These are phyloP conservation scores for Debaryomycetaceae sp. DNA, from an alignment of 1,139 yeast genomes.

Conservation along the genomic window DNA sequence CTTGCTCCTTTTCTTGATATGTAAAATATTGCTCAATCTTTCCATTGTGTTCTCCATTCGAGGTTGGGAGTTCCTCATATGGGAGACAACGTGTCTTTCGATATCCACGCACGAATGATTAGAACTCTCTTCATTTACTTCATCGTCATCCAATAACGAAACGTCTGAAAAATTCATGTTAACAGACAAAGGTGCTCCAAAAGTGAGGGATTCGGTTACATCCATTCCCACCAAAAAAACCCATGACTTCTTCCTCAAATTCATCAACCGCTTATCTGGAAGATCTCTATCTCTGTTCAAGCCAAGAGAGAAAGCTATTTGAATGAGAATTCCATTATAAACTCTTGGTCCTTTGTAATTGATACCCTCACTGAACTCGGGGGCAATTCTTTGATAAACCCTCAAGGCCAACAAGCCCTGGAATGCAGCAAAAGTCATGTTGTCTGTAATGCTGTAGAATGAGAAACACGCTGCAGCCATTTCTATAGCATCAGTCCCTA, in stretches of 20 bases:
- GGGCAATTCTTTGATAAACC: constrained; percentile 23
- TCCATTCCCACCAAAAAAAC: constrained; percentile 19
- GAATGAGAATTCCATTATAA: constrained; percentile 42
- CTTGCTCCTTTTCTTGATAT: constrained; percentile 15
- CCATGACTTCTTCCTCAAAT: constrained; percentile 49
- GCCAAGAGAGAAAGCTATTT: constrained; percentile 49
- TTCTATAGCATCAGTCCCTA: constrained; percentile 13
- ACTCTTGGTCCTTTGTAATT: constrained; percentile 29
- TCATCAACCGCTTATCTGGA: constrained; percentile 33
- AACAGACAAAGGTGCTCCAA: constrained; percentile 6
- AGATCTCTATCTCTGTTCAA: constrained; percentile 46
- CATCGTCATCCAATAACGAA: constrained; percentile 1
- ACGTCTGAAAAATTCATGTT: background rate
- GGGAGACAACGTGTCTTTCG: constrained; percentile 20
- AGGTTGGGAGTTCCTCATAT: constrained; percentile 18
- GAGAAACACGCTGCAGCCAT: constrained; percentile 30
- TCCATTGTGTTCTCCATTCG: constrained; percentile 19
- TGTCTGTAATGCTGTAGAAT: constrained; percentile 32
- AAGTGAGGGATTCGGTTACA: constrained; percentile 11
- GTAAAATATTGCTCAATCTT: constrained; percentile 22
- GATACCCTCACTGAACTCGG: constrained; percentile 21
- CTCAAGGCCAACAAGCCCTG: constrained; percentile 39
- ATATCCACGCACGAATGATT: constrained; percentile 9
- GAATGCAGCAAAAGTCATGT: constrained; percentile 43
- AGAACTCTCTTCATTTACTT: background rate